These are phyloP conservation scores for Colletotrichum brevisporum DNA, from an alignment of 2,329 filamentous ascomycete species.

Conservation along the genomic window DNA sequence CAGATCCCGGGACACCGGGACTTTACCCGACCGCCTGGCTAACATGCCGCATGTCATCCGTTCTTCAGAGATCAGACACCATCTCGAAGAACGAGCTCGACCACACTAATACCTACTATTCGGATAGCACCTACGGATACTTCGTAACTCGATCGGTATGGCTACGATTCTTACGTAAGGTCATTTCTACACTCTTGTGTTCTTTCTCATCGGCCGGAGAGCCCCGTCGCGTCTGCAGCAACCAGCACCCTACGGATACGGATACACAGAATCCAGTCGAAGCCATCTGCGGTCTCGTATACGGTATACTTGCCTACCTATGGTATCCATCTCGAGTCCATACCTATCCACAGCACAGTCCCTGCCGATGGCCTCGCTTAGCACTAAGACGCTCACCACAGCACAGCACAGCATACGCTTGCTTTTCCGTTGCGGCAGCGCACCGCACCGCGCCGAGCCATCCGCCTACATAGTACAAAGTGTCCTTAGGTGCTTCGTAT, in stretches of 20 bases:
- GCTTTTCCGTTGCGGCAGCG: conserved; percentile 21
- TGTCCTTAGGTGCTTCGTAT: too few relatives aligned
- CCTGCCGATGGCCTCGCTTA: conserved; percentile 36
- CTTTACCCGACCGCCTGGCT: conserved; percentile 23
- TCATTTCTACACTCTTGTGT: conserved; percentile 12
- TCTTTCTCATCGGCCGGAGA: conserved; percentile 23
- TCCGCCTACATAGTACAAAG: too few relatives aligned
- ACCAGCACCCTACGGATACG: neutral
- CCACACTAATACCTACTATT: neutral
- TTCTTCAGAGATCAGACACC: neutral
- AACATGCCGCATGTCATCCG: neutral
- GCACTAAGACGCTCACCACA: neutral
- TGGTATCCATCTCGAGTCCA: conserved; percentile 3
- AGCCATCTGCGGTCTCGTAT: neutral
- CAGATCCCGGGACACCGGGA: conserved; percentile 25
- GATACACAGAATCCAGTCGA: conserved; percentile 3
- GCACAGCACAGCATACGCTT: conserved; percentile 6
- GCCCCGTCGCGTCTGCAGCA: conserved; percentile 28
- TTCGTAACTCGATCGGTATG: too few relatives aligned
- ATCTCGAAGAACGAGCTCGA: neutral
- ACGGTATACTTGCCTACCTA: neutral
- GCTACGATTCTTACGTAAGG: conserved; percentile 4
- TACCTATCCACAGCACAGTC: conserved; percentile 1
- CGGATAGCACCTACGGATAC: too few relatives aligned
- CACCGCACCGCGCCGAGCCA: conserved; percentile 21